Evolutionary conservation across 2,329 filamentous ascomycete genomes (phyloP).

Genomic region (Stenocarpella maydis): DNA sequence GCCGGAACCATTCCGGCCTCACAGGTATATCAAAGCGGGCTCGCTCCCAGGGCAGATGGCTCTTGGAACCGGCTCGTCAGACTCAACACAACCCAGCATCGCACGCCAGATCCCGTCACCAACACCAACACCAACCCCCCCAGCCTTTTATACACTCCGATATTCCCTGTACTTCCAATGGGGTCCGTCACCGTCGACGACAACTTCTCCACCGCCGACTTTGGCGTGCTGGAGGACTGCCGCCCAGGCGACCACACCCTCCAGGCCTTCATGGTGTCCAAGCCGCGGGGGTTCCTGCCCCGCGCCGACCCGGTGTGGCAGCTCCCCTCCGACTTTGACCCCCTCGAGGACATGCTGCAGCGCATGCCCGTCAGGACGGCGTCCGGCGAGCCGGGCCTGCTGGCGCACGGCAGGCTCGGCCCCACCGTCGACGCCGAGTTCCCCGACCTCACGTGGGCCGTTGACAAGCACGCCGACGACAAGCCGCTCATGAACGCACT

Average conservation of each 20-base stretch:
- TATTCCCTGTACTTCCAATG: conserved; percentile 45
- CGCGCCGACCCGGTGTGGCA: conserved; percentile 67
- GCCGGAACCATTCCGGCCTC: conserved; percentile 48
- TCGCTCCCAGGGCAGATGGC: conserved; percentile 26
- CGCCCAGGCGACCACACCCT: conserved; percentile 68
- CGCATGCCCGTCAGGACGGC: conserved; percentile 81
- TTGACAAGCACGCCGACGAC: conserved; percentile 78
- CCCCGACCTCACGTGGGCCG: conserved; percentile 76
- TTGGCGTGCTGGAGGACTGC: conserved; percentile 70
- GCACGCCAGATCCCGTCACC: background rate
- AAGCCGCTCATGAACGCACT: conserved; percentile 83
- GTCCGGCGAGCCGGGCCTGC: conserved; percentile 77
- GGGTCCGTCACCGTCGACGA: conserved; percentile 47
- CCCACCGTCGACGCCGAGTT: conserved; percentile 77
- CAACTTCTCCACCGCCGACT: conserved; percentile 47
- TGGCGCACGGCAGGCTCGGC: conserved; percentile 78
- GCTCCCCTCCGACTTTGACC: conserved; percentile 77
- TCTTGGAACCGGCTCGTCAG: conserved; percentile 15
- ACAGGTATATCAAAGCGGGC: conserved; percentile 38
- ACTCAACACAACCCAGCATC: conserved; percentile 9
- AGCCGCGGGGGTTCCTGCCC: conserved; percentile 77
- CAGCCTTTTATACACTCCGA: conserved; percentile 27
- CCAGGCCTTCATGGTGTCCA: conserved; percentile 82
- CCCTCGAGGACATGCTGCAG: conserved; percentile 75
- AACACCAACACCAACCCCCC: background rate